phyloP scores from a whole-genome alignment of 2,329 filamentous ascomycete genomes.

The Colletotrichum aenigma region DNA sequence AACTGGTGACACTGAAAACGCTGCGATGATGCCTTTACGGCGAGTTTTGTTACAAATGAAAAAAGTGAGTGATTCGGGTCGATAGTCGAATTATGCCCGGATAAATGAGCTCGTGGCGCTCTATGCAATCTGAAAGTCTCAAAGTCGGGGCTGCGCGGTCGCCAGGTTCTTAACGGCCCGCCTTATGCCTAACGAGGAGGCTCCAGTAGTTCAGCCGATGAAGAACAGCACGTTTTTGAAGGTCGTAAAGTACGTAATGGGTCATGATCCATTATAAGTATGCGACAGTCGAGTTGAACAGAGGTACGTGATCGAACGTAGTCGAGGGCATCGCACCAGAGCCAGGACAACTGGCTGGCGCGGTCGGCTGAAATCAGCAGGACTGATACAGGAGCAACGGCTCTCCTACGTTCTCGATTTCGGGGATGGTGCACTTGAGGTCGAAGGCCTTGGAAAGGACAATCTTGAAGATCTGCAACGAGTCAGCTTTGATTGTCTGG shows the following conservation, averaged over 20 bases:
- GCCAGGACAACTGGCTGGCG: not conserved
- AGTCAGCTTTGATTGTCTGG: slow-evolving; percentile 1
- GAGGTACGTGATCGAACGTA: not conserved
- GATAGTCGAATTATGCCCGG: not conserved
- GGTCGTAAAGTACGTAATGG: slow-evolving; percentile 22
- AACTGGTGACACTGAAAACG: slow-evolving; percentile 4
- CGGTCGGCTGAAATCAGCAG: slow-evolving; percentile 33
- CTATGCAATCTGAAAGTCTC: slow-evolving; percentile 4
- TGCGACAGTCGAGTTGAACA: not conserved
- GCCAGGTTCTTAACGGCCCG: not conserved
- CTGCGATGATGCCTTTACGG: slow-evolving; percentile 1
- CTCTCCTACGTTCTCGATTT: slow-evolving; percentile 98
- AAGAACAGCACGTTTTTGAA: slow-evolving; percentile 10
- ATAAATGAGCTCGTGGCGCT: not conserved
- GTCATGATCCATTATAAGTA: slow-evolving; percentile 21
- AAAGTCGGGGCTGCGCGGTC: not conserved
- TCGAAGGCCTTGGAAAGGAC: slow-evolving; percentile 98
- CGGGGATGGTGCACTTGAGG: slow-evolving; percentile 97
- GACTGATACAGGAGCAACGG: slow-evolving; percentile 90
- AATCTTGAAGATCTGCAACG: slow-evolving; percentile 93
- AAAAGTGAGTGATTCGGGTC: slow-evolving; percentile 1
- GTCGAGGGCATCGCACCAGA: not conserved
- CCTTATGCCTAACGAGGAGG: not conserved
- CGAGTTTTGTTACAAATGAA: slow-evolving; percentile 14
- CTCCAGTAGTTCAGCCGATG: slow-evolving; percentile 8